These are phyloP conservation scores for Trichoderma polysporum DNA, from an alignment of 2,329 filamentous ascomycete genomes.

Conservation along the genomic window DNA sequence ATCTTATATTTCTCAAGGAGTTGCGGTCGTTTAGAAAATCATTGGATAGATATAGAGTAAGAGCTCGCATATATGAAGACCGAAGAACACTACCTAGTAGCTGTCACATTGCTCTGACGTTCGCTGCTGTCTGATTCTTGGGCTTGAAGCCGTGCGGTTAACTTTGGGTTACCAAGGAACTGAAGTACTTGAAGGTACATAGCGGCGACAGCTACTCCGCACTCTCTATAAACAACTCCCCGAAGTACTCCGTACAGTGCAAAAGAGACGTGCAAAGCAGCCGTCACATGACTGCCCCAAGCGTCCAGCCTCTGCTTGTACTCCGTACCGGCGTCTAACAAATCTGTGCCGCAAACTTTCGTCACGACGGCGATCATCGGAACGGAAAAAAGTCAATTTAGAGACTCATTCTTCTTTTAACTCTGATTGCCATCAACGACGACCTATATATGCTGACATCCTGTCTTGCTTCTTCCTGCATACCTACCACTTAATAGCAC, in stretches of 20 bases:
- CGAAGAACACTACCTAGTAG: not conserved
- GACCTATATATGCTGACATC: not conserved
- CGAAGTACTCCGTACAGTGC: constrained; percentile 21
- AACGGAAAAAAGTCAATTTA: constrained; percentile 1
- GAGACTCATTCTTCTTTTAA: not conserved
- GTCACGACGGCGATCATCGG: not conserved
- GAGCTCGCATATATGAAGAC: not conserved
- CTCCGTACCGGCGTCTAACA: not conserved
- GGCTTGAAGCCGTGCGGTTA: not conserved
- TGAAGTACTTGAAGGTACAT: not conserved
- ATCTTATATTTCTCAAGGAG: not conserved
- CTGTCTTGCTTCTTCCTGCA: not conserved
- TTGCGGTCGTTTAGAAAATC: not conserved
- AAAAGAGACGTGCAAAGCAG: not conserved
- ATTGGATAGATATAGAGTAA: not conserved
- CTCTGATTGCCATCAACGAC: not conserved
- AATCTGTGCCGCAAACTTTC: constrained; percentile 1
- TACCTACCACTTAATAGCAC: constrained; percentile 10
- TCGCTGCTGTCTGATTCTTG: not conserved
- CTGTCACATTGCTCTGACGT: not conserved
- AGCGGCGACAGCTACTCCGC: not conserved
- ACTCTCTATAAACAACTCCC: not conserved
- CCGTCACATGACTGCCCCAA: constrained; percentile 9
- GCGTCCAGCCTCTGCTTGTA: not conserved
- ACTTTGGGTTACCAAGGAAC: not conserved